Base-by-base conservation (phyloP, 768 basidiomycete genomes). In the Termitomyces sp. region DNA sequence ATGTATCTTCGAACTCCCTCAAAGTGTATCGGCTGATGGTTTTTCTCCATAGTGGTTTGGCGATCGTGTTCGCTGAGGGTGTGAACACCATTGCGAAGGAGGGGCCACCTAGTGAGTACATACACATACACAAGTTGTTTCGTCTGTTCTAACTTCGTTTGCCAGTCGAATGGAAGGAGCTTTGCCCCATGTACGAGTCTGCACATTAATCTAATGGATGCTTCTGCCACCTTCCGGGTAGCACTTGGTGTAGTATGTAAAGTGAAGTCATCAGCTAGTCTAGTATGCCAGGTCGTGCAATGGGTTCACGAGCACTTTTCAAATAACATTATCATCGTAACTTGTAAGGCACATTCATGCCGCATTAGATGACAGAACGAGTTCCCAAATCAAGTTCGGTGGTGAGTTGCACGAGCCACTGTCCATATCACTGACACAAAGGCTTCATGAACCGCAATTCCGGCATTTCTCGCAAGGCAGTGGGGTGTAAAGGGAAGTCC, bases 111-210 rank as follows among this genome's bases (percentile, higher is more conserved):
- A 45, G 56, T 55, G 35, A 54, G 56, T 12, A 36, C 24, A 20
- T 7, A 9, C n/a, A 24, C n/a, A 40, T 4, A 11, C 44, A 35
- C 4, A 28, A 18, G 36, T 39, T 28, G 24, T 22, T 54, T 38
- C 16, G 35, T 32, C 3, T 32, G 22, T 32, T 9, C 16, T 24
- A 39, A 60, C 20, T 16, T 15, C 5, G 38, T 59, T 3, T 51
- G 3, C 16, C 20, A 54, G 45, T 15, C 32, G 58, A 68, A 24
- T 79, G 76, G 76, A 59, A 71, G 15, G 55, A 76, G 2, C 68
- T 80, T 11, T 80, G 78, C 57, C 78, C 78, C 6, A 32, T 33
- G 15, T 55, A 55, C 28, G n/a, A 55, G 40, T 32, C 55, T 42
- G 11, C 55, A 20, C 40, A 55, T 55, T 55, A 9, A 20, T 28